A percentile compares a stretch with the other conserved stretches of the same genome.
Evolutionary conservation across 2,329 filamentous ascomycete species (phyloP).

Genomic region (Fusarium mexicanum): DNA sequence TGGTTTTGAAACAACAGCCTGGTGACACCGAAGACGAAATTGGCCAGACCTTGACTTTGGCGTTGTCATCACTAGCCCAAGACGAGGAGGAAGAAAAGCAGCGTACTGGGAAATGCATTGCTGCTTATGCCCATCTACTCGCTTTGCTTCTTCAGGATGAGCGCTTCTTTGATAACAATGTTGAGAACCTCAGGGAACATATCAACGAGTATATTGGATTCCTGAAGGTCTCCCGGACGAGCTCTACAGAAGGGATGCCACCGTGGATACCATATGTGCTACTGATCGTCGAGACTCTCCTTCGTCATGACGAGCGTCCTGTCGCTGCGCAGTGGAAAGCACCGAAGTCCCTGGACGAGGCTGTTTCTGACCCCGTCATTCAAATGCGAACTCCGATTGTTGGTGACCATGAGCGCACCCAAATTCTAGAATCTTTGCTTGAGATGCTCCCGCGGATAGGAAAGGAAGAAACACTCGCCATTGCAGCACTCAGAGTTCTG

Average conservation of each 20-base stretch:
- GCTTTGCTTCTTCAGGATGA: slow-evolving; percentile 87
- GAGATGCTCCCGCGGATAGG: slow-evolving; percentile 86
- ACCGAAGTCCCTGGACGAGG: slow-evolving; percentile 61
- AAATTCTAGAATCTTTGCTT: slow-evolving; percentile 80
- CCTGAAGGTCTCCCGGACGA: slow-evolving; percentile 74
- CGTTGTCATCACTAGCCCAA: slow-evolving; percentile 74
- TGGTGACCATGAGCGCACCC: slow-evolving; percentile 71
- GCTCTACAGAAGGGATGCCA: slow-evolving; percentile 79
- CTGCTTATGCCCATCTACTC: slow-evolving; percentile 90
- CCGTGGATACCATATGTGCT: slow-evolving; percentile 94
- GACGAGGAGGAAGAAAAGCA: slow-evolving; percentile 74
- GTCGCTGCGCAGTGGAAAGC: slow-evolving; percentile 75
- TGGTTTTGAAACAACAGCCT: slow-evolving; percentile 68
- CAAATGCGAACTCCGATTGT: slow-evolving; percentile 66
- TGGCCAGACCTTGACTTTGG: slow-evolving; percentile 83
- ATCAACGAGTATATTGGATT: slow-evolving; percentile 81
- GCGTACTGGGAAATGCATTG: slow-evolving; percentile 70
- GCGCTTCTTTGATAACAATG: slow-evolving; percentile 79
- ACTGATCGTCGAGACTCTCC: slow-evolving; percentile 86
- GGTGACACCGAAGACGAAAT: slow-evolving; percentile 73
- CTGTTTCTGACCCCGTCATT: slow-evolving; percentile 64
- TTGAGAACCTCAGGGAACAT: slow-evolving; percentile 79
- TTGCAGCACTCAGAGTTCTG: slow-evolving; percentile 83
- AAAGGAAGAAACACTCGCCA: slow-evolving; percentile 85
- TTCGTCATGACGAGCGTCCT: slow-evolving; percentile 90